Base-by-base conservation (phyloP, 306 rosid species). In the Lotus japonicus region DNA sequence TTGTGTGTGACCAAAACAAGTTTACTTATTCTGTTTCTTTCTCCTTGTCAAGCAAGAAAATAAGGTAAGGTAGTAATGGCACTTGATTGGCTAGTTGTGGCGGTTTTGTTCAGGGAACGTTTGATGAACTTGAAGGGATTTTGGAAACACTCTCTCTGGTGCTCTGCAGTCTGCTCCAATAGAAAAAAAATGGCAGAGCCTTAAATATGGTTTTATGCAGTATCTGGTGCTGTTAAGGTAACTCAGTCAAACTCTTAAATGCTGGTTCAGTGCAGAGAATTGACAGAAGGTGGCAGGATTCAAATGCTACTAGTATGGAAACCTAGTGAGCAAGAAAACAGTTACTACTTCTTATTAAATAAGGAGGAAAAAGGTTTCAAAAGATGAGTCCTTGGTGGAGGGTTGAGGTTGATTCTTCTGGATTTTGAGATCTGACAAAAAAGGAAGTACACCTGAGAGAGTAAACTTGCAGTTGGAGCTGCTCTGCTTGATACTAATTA, bases 341-440 rank as follows among this genome's bases (percentile, higher is more conserved):
- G 41, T 4, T 33, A 38, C 19, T 38, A 35, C 9, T 16, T 10
- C 1, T 17, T 35, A 58, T 62, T 74, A 41, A 63, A 38, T 36
- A 58, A 64, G 6, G 33, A 14, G 10, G 43, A 50, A 54, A 73
- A 58, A 16, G 26, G 26, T 11, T 60, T 35, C 35, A 61, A 64
- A 41, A 46, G 16, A 14, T 2, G 33, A n/a, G 50, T 18, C 48
- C 12, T 61, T 11, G 36, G 28, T 33, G 74, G 35, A 7, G 12
- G 17, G 58, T 71, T 41, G 18, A 44, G 64, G 28, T 65, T 62
- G 76, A 63, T 61, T 66, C 71, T 59, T 68, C 13, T 72, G 71
- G 69, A 48, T 17, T 31, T 5, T 56, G 69, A 77, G 81, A 64
- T 87, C 86, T 77, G 83, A 85, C 82, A 82, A 68, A 82, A 31